Evolutionary conservation across 352 stramenopile genomes (phyloP), one percentile per base, ranked within the genome.

Genomic region (Phytophthora kernoviae): DNA sequence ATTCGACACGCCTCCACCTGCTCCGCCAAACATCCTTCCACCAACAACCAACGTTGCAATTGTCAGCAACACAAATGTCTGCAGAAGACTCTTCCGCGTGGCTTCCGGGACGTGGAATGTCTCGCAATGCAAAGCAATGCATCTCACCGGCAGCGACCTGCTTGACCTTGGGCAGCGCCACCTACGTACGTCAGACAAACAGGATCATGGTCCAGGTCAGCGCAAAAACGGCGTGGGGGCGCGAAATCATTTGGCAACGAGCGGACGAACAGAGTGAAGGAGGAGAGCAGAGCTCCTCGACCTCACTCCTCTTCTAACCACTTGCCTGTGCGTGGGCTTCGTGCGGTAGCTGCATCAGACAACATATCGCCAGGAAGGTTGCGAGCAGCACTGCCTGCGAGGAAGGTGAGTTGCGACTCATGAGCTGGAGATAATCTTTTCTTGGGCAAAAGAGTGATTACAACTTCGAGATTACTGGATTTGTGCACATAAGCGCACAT

Each of bases 1-100:
- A 75, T 73, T 32, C 77, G 73, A 59, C 82, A 92, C 18, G 65
- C 56, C 41, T 75, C 24, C 42, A 90, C 73, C 43, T 88, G 60
- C 15, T 79, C 50, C 22, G 67, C 17, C 34, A 58, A 30, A 58
- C 82, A 90, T 36, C 75, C 82, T 88, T 65, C 39, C 7, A 21
- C n/a, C 6, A 43, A 8, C n/a, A 8, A 43, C n/a, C 42, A 21
- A 48, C 15, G 33, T 32, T 30, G 17, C 22, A 30, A 33, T 54
- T 20, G 22, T 18, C 37, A 36, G 9, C 21, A 12, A 43, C 32
- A 18, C 41, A 32, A 17, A 9, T 6, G 7, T 17, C 39, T 20
- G 3, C 41, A n/a, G n/a, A 45, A n/a, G 24, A 60, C 53, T 26
- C 21, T 20, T 56, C 34, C 36, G 17, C 45, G 54, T 40, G 26